Conservation (phyloP, 2,329 filamentous ascomycete species). For the Bipolaris victoriae region DNA sequence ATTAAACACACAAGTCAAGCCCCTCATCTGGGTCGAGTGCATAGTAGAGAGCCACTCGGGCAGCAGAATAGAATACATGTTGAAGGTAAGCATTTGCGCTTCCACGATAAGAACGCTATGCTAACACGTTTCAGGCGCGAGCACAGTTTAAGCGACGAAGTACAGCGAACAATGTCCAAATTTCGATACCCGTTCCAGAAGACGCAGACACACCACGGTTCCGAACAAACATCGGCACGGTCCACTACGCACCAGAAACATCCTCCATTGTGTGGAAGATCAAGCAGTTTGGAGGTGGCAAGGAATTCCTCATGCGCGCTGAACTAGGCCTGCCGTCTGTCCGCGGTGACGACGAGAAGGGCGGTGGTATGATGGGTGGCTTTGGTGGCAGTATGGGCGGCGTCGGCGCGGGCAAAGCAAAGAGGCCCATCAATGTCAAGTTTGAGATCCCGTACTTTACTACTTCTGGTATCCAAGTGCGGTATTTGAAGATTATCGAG, state of each 20-base stretch:
- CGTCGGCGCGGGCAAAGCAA: slow-evolving; percentile 79
- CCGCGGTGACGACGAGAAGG: slow-evolving; percentile 91
- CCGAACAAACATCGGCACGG: slow-evolving; percentile 94
- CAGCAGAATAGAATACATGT: slow-evolving; percentile 96
- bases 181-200: slow-evolving; percentile 94
- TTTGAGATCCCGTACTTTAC: slow-evolving; percentile 99
- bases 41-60: slow-evolving; percentile 95
- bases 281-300: slow-evolving; percentile 98
- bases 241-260: slow-evolving; percentile 97
- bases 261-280: slow-evolving; percentile 99
- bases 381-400: slow-evolving; percentile 98
- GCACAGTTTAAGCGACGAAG: slow-evolving; percentile 97
- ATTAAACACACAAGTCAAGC: slow-evolving; percentile 97
- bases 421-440: slow-evolving; percentile 97
- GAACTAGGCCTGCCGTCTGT: slow-evolving; percentile 94
- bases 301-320: slow-evolving; percentile 98
- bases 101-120: neutral
- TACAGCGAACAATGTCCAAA: slow-evolving; percentile 98
- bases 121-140: slow-evolving; percentile 64
- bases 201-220: slow-evolving; percentile 96
- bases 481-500: slow-evolving; percentile 98
- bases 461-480: slow-evolving; percentile 97
- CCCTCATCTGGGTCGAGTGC: slow-evolving; percentile 98
- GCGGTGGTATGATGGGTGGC: slow-evolving; percentile 95
- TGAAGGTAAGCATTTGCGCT: slow-evolving; percentile 66